Percentiles rank a stretch among this genome's conserved stretches.
Evolutionary conservation across 2,329 filamentous ascomycete genomes (phyloP).

Genomic region (Talaromyces amestolkiae): DNA sequence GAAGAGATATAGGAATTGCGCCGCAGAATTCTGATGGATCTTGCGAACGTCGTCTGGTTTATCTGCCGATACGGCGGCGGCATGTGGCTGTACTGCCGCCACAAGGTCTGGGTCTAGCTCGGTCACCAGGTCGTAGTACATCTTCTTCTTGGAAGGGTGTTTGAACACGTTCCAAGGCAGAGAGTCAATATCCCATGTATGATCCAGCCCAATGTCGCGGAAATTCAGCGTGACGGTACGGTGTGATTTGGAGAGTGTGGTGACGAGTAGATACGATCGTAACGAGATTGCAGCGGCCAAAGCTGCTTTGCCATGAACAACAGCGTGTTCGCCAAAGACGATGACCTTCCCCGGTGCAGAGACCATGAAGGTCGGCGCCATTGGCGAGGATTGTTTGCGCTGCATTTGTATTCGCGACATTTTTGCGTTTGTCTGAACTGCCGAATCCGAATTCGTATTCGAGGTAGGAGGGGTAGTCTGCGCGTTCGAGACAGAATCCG

Average conservation of each 20-base stretch:
- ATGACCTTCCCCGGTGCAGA: slow-evolving; percentile 98
- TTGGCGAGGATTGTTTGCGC: slow-evolving; percentile 53
- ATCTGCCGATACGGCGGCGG: slow-evolving; percentile 66
- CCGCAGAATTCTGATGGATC: slow-evolving; percentile 77
- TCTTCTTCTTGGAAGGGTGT: slow-evolving; percentile 81
- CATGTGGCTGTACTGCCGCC: slow-evolving; percentile 74
- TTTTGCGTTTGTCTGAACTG: not conserved
- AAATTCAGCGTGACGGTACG: slow-evolving; percentile 85
- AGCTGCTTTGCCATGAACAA: slow-evolving; percentile 95
- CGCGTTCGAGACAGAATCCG: not conserved
- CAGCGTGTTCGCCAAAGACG: slow-evolving; percentile 94
- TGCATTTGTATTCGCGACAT: slow-evolving; percentile 21
- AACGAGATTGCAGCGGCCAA: slow-evolving; percentile 94
- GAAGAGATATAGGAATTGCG: slow-evolving; percentile 89
- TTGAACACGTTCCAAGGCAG: slow-evolving; percentile 84
- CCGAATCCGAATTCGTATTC: not conserved
- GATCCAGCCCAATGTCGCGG: slow-evolving; percentile 81
- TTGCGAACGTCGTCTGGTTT: slow-evolving; percentile 71
- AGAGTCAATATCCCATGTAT: slow-evolving; percentile 91
- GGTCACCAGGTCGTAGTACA: slow-evolving; percentile 87
- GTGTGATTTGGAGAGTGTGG: slow-evolving; percentile 86
- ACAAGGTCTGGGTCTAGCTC: slow-evolving; percentile 79
- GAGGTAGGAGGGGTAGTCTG: not conserved
- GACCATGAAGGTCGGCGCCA: slow-evolving; percentile 92
- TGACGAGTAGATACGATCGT: slow-evolving; percentile 93